Base-by-base conservation (phyloP, 192 early-diverging fungal species). In the Coemansia sp. region DNA sequence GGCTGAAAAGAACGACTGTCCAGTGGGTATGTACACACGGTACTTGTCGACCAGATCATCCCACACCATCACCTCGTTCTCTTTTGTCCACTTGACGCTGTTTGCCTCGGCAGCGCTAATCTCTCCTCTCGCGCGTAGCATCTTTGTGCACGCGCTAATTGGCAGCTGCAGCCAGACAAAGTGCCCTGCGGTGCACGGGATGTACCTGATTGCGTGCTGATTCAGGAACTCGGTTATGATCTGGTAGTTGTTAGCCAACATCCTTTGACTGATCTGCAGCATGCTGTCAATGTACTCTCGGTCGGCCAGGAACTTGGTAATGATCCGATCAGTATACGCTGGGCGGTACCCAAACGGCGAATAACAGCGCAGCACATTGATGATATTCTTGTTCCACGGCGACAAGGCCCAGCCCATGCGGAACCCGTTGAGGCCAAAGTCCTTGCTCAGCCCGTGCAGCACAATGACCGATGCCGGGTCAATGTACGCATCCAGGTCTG, bases 371-470 rank as follows among this genome's bases (percentile, higher is more conserved):
- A 81, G 25, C 2, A 51, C 62, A 4, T n/a, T 35, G 17, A 69
- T n/a, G n/a, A 81, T 35, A 6, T 79, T 63, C 38, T 69, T 63
- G 72, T 90, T 88, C 79, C 81, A 87, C 1, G 87, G 88, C 19
- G 81, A 88, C 14, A 91, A 61, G 15, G 86, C 48, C 54, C 83
- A 86, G 21, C 86, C 91, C 51, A 87, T 73, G 41, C 92, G 87
- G 63, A 89, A 79, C 4, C 92, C 92, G 65, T 89, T 90, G 35
- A 90, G 69, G 17, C 85, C 81, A 83, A 95, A 94, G 72, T 92
- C 93, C 75, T 95, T 95, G 64, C 88, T 90, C 60, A 95, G 68
- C 17, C 88, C 86, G 72, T 92, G 93, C 24, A 93, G 61, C 23
- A 93, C 83, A 55, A 93, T 86, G 12, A 90, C 81, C 22, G 81